Evolutionary conservation across 805 yeast genomes (phyloP).

Genomic region (Wickerhamia fluorescens): DNA sequence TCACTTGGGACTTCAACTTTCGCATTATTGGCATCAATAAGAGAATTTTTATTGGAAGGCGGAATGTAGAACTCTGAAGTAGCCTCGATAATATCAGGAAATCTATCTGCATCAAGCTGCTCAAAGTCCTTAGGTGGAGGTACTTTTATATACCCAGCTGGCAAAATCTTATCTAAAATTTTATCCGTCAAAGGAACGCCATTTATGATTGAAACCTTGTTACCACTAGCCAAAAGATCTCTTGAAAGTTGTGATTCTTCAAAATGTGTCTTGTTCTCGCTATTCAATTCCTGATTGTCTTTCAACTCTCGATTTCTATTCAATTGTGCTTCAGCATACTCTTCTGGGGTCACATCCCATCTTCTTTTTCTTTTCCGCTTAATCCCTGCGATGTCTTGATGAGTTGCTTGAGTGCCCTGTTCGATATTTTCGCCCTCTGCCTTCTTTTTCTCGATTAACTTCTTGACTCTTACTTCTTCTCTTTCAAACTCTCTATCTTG

Average conservation of each 20-base stretch:
- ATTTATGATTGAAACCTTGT: constrained; percentile 12
- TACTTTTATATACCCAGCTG: constrained; percentile 42
- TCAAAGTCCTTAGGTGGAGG: constrained; percentile 38
- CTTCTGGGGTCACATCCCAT: constrained; percentile 41
- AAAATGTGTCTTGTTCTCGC: too few relatives aligned
- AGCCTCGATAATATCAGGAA: constrained; percentile 28
- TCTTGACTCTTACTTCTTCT: constrained; percentile 23
- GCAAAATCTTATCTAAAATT: constrained; percentile 43
- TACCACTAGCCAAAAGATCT: neutral
- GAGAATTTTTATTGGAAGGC: constrained; percentile 30
- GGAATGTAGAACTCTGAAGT: constrained; percentile 43
- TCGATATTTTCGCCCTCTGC: constrained; percentile 7
- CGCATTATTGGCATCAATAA: constrained; percentile 17
- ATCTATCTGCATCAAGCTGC: constrained; percentile 17
- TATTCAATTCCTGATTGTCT: too few relatives aligned
- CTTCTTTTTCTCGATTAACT: constrained; percentile 13
- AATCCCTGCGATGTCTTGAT: neutral
- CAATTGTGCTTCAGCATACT: constrained; percentile 13
- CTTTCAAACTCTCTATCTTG: constrained; percentile 34
- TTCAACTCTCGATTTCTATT: too few relatives aligned
- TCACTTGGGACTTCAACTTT: constrained; percentile 38
- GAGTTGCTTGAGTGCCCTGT: constrained; percentile 1
- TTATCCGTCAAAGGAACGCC: constrained; percentile 37
- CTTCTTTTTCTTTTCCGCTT: constrained; percentile 26
- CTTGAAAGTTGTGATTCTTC: constrained; percentile 1